phyloP scores from a whole-genome alignment of 2,329 filamentous ascomycete species.

The Alternaria longipes region DNA sequence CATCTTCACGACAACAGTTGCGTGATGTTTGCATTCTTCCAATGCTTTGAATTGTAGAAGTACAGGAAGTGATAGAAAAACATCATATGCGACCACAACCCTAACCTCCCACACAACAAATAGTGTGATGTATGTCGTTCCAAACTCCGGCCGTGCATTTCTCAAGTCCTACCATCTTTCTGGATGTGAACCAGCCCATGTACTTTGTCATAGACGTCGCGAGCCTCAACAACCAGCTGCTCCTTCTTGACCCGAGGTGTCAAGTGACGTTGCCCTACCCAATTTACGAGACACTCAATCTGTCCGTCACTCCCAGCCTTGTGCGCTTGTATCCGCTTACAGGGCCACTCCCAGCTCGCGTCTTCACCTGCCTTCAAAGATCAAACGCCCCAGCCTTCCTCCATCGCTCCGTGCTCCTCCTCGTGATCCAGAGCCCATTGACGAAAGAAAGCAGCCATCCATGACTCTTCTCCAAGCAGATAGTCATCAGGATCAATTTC shows the following conservation, averaged over 20 bases:
- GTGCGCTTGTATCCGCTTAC: constrained; percentile 23
- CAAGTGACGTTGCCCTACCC: no score
- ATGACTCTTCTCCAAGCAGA: constrained; percentile 18
- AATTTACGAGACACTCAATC: no score
- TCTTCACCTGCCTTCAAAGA: constrained; percentile 14
- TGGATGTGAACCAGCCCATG: no score
- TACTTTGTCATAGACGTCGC: no score
- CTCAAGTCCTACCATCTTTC: no score
- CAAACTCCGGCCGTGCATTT: no score
- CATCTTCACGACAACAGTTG: background rate
- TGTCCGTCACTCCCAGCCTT: constrained; percentile 10
- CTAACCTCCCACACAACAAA: background rate
- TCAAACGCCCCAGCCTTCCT: constrained; percentile 25
- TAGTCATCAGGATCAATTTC: background rate
- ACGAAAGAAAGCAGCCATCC: constrained; percentile 25
- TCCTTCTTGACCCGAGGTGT: no score
- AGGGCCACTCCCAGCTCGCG: constrained; percentile 25
- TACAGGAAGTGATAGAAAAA: background rate
- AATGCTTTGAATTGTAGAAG: background rate
- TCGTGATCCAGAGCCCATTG: constrained; percentile 30
- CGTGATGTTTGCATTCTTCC: background rate
- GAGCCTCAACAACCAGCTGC: no score
- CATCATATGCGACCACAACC: background rate
- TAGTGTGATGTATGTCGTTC: no score
- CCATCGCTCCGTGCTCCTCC: constrained; percentile 21